Evolutionary conservation across 208 protist species (phyloP), one percentile per base, ranked within the genome.

Genomic region (Porcisia deanei): DNA sequence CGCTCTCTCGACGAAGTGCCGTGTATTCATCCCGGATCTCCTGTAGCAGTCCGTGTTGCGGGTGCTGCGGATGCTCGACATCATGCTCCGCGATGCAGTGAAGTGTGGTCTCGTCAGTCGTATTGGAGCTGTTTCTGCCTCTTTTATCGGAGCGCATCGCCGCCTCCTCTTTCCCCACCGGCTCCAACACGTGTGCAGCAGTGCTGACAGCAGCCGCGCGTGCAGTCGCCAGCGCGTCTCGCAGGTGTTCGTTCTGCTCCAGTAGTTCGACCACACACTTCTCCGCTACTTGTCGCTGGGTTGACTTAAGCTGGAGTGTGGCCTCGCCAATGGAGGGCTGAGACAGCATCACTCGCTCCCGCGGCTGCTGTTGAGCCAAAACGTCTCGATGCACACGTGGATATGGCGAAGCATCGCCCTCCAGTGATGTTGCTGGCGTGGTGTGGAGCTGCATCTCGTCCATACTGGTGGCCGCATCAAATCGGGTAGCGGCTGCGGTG

Each of bases 361-460:
- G 72, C 30, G 77, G 58, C 59, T 82, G 73, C 68, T 78, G 73
- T 67, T 78, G 78, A 0, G 67, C 73, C 14, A 78, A 49, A 1
- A 65, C 67, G 37, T 78, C 78, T 0, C 41, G 72, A 57, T 74
- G 78, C 2, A 78, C 67, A 7, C 78, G 43, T 30, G 16, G 2
- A 34, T 59, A 45, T 16, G 68, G 20, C 30, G 49, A 18, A n/a
- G 30, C 68, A 30, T 39, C 9, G 34, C 30, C 20, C 20, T 45
- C 34, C 14, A 16, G 25, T 2, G 34, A 4, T 20, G n/a, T 14
- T 3, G 20, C 8, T 30, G 34, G 8, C 8, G 68, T 14, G 18
- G 47, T 14, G 65, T 20, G 65, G 3, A 22, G 25, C 3, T n/a
- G 2, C 25, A 71, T 5, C 10, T 3, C 14, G 47, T 57, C 66